Percentiles rank a stretch among this genome's conserved stretches.
These are phyloP conservation scores for Piedraia hortae DNA, from an alignment of 2,329 filamentous ascomycete genomes.

Conservation along the genomic window DNA sequence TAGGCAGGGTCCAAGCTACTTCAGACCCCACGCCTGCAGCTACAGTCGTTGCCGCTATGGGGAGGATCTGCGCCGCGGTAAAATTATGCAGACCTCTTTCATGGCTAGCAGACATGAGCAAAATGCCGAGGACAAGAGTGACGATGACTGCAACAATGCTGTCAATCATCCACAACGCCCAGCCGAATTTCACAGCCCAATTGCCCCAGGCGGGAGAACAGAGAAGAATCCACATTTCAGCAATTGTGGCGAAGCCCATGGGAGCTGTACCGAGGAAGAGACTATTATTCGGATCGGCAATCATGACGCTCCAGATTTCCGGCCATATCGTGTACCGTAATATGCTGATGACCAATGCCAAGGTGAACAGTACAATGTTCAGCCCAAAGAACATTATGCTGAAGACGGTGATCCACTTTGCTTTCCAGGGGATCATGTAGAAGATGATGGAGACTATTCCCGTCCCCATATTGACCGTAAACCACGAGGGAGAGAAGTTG, in stretches of 20 bases:
- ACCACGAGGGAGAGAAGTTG: conserved; percentile 11
- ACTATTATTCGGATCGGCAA: conserved; percentile 35
- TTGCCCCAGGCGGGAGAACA: conserved; percentile 9
- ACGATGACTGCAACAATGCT: conserved; percentile 17
- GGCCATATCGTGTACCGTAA: conserved; percentile 34
- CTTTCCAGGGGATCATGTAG: conserved; percentile 33
- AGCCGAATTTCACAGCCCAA: conserved; percentile 22
- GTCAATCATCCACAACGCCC: conserved; percentile 24
- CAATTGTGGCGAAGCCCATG: conserved; percentile 10
- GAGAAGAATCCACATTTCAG: conserved; percentile 9
- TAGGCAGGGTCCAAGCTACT: conserved; percentile 30
- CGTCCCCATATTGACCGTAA: conserved; percentile 28
- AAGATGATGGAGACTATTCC: conserved; percentile 38
- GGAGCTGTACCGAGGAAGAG: conserved; percentile 29
- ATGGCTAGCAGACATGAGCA: conserved; percentile 12
- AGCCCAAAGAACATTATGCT: conserved; percentile 32
- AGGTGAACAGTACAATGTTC: conserved; percentile 30
- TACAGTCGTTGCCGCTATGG: conserved; percentile 39
- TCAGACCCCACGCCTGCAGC: conserved; percentile 36
- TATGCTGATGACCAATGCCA: conserved; percentile 22
- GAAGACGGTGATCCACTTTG: conserved; percentile 29
- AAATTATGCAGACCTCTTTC: conserved; percentile 24
- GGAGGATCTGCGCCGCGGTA: conserved; percentile 36
- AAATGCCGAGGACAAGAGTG: conserved; percentile 12
- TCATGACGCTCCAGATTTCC: conserved; percentile 32